A percentile compares a stretch with the other conserved stretches of the same genome.
phyloP scores from a whole-genome alignment of 2,329 filamentous ascomycete species.

The Aspergillus tubingensis region DNA sequence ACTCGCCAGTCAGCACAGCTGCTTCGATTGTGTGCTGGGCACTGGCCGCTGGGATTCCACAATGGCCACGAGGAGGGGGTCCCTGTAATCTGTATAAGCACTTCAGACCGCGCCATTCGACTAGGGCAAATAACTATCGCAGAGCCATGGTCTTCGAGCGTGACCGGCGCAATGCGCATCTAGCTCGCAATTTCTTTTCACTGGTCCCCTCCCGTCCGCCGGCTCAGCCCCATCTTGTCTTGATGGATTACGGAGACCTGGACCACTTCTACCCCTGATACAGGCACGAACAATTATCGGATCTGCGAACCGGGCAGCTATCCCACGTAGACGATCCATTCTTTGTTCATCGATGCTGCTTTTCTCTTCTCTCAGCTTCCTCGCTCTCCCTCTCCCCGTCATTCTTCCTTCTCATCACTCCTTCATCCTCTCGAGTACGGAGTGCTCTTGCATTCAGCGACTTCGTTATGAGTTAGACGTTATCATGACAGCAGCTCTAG shows the following conservation, averaged over 20 bases:
- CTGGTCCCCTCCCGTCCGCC: constrained; percentile 8
- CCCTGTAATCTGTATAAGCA: not conserved
- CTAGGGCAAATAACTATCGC: not conserved
- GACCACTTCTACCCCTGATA: constrained; percentile 19
- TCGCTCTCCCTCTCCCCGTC: not conserved
- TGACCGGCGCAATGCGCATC: not conserved
- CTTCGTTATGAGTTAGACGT: constrained; percentile 2
- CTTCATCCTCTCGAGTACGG: constrained; percentile 1
- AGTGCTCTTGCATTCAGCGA: not conserved
- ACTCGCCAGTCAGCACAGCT: not conserved
- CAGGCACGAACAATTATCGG: constrained; percentile 20
- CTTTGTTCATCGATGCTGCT: not conserved
- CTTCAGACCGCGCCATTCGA: not conserved
- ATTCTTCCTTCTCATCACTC: constrained; percentile 2
- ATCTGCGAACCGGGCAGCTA: constrained; percentile 19
- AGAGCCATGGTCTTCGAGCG: not conserved
- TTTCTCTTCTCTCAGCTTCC: not conserved
- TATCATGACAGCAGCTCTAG: constrained; percentile 12
- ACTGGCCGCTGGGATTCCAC: not conserved
- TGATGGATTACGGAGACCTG: constrained; percentile 17
- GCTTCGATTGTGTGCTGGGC: not conserved
- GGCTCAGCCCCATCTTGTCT: constrained; percentile 15
- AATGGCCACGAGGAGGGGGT: not conserved
- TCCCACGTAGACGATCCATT: constrained; percentile 8
- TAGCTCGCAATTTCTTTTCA: not conserved